phyloP scores from a whole-genome alignment of 1,284 basidiomycete genomes.

The Heliocybe sulcata region DNA sequence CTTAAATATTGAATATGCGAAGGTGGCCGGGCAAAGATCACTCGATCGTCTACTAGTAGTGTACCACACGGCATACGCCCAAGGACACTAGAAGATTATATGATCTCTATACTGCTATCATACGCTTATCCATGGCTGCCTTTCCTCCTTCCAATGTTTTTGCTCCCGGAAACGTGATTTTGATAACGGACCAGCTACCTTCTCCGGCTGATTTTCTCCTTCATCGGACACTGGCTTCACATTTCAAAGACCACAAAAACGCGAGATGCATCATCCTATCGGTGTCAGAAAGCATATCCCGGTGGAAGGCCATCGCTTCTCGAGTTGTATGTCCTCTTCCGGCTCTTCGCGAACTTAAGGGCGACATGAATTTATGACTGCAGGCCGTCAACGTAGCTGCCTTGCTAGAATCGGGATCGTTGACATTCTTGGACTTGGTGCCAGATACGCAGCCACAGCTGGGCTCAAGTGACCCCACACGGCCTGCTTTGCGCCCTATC shows the following conservation, averaged over 20 bases:
- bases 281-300: constrained; percentile 43
- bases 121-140: constrained; percentile 14
- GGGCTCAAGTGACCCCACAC: constrained; percentile 3
- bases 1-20: too few species aligned
- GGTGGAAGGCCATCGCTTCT: constrained; percentile 54
- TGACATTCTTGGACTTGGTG: not conserved
- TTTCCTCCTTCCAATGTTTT: constrained; percentile 40
- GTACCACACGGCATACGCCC: too few species aligned
- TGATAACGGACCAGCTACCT: constrained; percentile 60
- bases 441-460: not conserved
- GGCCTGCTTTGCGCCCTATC: constrained; percentile 22
- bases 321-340: constrained; percentile 41
- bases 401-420: not conserved
- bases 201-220: constrained; percentile 65
- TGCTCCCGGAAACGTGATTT: constrained; percentile 34
- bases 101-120: too few species aligned
- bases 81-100: too few species aligned
- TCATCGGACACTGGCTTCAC: constrained; percentile 38
- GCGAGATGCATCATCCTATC: constrained; percentile 43
- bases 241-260: constrained; percentile 39
- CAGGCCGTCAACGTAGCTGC: constrained; percentile 43
- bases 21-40: too few species aligned
- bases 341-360: not conserved
- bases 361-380: not conserved
- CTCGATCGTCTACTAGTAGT: too few species aligned